A percentile compares a stretch with the other conserved stretches of the same genome.
Evolutionary conservation across 1,284 basidiomycete species (phyloP).

Genomic region (Fistulinella cinereoalba): DNA sequence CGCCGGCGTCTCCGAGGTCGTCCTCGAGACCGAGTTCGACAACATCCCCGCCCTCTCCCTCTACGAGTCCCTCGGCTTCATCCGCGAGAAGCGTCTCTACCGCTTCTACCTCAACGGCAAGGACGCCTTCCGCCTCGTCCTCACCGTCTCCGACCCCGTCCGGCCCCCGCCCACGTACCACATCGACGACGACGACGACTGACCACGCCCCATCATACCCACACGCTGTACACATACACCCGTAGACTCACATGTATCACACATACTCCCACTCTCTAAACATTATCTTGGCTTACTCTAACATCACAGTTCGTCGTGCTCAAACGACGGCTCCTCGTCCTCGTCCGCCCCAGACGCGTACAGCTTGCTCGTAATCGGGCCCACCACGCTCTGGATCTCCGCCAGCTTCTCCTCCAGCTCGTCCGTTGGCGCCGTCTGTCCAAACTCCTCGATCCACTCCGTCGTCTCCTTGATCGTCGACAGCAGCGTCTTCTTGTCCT

Average conservation of each 20-base stretch:
- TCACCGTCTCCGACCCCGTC: constrained; percentile 47
- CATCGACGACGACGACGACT: constrained; percentile 46
- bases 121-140: constrained; percentile 77
- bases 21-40: constrained; percentile 97
- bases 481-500: constrained; percentile 88
- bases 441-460: constrained; percentile 82
- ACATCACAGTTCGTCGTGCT: constrained; percentile 73
- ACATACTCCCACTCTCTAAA: too few species aligned
- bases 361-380: constrained; percentile 93
- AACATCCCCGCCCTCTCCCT: constrained; percentile 84
- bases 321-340: constrained; percentile 55
- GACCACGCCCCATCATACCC: constrained; percentile 16
- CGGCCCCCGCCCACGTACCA: constrained; percentile 29
- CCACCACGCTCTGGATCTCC: constrained; percentile 89
- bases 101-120: constrained; percentile 96
- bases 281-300: too few species aligned
- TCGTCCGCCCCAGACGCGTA: constrained; percentile 57
- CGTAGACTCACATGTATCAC: too few species aligned
- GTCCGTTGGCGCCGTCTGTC: constrained; percentile 88
- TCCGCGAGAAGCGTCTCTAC: constrained; percentile 91
- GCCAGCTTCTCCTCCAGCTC: constrained; percentile 97
- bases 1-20: constrained; percentile 85
- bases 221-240: background rate
- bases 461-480: constrained; percentile 83
- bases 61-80: constrained; percentile 92